Evolutionary conservation across 768 basidiomycete species (phyloP), one percentile per base, ranked within the genome.

Genomic region (Lentinula sp.): DNA sequence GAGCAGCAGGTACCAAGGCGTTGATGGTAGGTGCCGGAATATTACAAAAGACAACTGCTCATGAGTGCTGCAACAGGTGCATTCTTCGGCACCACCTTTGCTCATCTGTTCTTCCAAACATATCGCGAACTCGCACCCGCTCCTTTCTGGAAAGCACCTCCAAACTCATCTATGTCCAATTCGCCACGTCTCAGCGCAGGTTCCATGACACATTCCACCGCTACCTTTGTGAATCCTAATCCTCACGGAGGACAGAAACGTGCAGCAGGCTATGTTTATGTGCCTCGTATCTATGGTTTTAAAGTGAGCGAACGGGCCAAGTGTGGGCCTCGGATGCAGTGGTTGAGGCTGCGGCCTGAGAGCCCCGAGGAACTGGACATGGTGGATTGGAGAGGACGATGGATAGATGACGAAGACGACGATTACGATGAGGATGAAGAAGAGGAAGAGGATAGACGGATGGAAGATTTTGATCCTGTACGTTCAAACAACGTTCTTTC

Each of bases 21-120:
- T 99, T 35, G 97, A 99, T 74, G 97, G 95, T 92, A 69, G 67
- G 86, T 75, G 45, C 34, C 34, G 21, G 56, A 42, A 39, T 39
- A 32, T 31, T 23, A 8, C 32, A 46, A 18, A n/a, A 34, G 3
- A 51, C 57, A 31, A 39, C 39, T 49, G 57, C 43, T 53, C 23
- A 56, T 39, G 62, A 35, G 11, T 15, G 31, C 11, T 31, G 23
- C 34, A 28, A 16, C 64, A 98, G 95, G 96, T 64, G 97, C 97
- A 10, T 99, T 98, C 78, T 99, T 99, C 77, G 97, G 97, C 21
- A 98, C 96, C 0, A 98, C 96, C n/a, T 99, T 99, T 73, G 81
- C 95, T 1, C 95, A 98, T 69, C 81, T 99, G 28, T 96, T 98
- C 77, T 98, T 98, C 82, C 95, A 98, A 70, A 95, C 91, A 64